Evolutionary conservation across 305 asterid species (phyloP), one percentile per base, ranked within the genome.

Genomic region (Salvia sclarea): DNA sequence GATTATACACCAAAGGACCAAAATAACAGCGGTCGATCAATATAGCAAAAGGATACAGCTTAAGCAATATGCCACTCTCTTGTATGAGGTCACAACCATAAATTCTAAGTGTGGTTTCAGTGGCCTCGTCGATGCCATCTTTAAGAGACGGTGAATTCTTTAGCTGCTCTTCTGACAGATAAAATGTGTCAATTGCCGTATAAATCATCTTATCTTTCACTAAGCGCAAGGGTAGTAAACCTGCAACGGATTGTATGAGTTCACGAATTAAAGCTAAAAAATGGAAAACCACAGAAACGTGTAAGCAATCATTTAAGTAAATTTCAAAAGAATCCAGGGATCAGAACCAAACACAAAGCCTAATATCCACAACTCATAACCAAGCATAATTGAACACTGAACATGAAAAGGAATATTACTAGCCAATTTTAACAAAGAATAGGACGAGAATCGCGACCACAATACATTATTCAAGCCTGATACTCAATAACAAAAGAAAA

Each of bases 51-150:
- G 91, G 94, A 89, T 84, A 89, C 96, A 92, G 41, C 78, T 81
- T 84, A 52, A 92, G 96, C 78, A 92, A 77, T 73, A 90, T 90
- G 40, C 98, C 98, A 44, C 98, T 75, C 79, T 92, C 96, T 80
- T 90, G 98, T 22, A 90, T 84, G 63, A 90, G 95, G 76, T 92
- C 96, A 72, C 98, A 89, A 28, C 98, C 97, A 41, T 92, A 92
- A 48, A 89, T 86, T 78, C 96, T 68, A 59, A 90, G 91, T 13
- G 89, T 79, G 60, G 83, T 88, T 69, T 92, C 96, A 0, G 93
- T 92, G 62, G 83, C 84, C 66, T 84, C 85, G 70, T 92, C 92
- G 52, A 92, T 88, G 58, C 85, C 98, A 79, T 92, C 92, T 76
- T 84, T 88, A 68, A 81, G 72, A 41, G 98, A 92, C 33, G 98